phyloP scores from a whole-genome alignment of 192 early-diverging fungal species.

The Coemansia sp. region DNA sequence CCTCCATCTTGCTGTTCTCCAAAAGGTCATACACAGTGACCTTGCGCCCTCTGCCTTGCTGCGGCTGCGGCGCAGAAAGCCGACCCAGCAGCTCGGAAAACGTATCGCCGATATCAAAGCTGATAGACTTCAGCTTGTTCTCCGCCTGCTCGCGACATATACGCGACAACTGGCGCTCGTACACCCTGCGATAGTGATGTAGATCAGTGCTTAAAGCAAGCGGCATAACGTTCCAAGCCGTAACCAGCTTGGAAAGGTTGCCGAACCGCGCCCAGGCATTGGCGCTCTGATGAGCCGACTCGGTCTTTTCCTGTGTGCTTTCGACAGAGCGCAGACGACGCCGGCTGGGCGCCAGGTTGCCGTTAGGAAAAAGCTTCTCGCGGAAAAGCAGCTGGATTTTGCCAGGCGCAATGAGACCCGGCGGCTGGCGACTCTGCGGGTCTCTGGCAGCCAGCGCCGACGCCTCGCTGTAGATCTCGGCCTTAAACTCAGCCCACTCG shows the following conservation, averaged over 20 bases:
- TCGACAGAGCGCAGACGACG: slow-evolving; percentile 37
- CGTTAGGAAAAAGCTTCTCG: slow-evolving; percentile 22
- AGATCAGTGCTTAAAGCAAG: slow-evolving; percentile 35
- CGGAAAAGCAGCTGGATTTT: slow-evolving; percentile 35
- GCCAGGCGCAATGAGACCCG: slow-evolving; percentile 10
- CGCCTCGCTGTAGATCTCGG: slow-evolving; percentile 12
- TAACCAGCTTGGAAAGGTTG: slow-evolving; percentile 30
- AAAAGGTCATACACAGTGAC: slow-evolving; percentile 42
- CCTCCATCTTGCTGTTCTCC: slow-evolving; percentile 46
- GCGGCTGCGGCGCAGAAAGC: slow-evolving; percentile 17
- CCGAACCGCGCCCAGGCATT: slow-evolving; percentile 6
- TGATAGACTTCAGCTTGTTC: slow-evolving; percentile 46
- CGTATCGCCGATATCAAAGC: slow-evolving; percentile 47
- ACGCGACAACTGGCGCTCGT: slow-evolving; percentile 44
- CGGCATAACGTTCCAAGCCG: slow-evolving; percentile 47
- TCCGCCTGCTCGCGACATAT: slow-evolving; percentile 52
- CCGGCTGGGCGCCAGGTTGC: slow-evolving; percentile 29
- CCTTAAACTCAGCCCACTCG: slow-evolving; percentile 40
- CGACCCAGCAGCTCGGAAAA: slow-evolving; percentile 38
- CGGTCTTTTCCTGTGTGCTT: background rate
- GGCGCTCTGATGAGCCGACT: background rate
- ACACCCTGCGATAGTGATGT: slow-evolving; percentile 34
- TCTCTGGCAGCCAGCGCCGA: background rate
- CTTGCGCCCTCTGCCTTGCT: slow-evolving; percentile 23
- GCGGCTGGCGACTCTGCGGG: background rate